phyloP scores from a whole-genome alignment of 306 rosid genomes.

The Abrus pulchellus region DNA sequence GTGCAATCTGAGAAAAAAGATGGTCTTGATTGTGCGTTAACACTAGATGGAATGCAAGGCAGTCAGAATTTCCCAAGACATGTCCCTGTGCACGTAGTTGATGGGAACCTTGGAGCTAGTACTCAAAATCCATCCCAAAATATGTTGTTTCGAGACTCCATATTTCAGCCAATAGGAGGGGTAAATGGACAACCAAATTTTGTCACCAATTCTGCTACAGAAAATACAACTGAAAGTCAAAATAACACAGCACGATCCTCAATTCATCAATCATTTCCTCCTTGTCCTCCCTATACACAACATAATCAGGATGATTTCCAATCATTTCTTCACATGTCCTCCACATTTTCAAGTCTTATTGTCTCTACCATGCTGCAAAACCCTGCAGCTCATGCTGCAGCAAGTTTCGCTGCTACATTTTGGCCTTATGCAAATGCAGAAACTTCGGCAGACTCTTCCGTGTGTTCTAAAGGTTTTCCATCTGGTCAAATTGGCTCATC shows the following conservation, averaged over 20 bases:
- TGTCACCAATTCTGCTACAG: constrained; percentile 60
- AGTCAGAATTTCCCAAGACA: constrained; percentile 86
- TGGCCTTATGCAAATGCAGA: constrained; percentile 79
- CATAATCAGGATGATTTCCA: constrained; percentile 64
- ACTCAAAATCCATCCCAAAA: constrained; percentile 60
- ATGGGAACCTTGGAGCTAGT: constrained; percentile 70
- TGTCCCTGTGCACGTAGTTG: constrained; percentile 88
- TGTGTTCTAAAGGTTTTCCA: constrained; percentile 61
- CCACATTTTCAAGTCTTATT: constrained; percentile 79
- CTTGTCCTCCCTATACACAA: constrained; percentile 68
- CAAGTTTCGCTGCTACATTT: constrained; percentile 82
- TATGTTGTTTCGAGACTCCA: constrained; percentile 61
- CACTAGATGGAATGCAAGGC: constrained; percentile 73
- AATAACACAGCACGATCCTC: constrained; percentile 66
- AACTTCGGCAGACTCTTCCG: constrained; percentile 60
- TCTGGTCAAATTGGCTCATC: constrained; percentile 65
- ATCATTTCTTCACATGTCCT: constrained; percentile 72
- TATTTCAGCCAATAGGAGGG: constrained; percentile 69
- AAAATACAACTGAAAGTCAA: constrained; percentile 68
- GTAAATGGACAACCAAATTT: constrained; percentile 58
- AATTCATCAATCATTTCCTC: constrained; percentile 71
- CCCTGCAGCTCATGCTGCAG: constrained; percentile 93
- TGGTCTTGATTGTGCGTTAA: constrained; percentile 59
- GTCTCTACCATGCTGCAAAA: constrained; percentile 84
- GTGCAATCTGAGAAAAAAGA: constrained; percentile 64